Base-by-base conservation (phyloP, 305 asterid genomes). In the Fraxinus nigra region DNA sequence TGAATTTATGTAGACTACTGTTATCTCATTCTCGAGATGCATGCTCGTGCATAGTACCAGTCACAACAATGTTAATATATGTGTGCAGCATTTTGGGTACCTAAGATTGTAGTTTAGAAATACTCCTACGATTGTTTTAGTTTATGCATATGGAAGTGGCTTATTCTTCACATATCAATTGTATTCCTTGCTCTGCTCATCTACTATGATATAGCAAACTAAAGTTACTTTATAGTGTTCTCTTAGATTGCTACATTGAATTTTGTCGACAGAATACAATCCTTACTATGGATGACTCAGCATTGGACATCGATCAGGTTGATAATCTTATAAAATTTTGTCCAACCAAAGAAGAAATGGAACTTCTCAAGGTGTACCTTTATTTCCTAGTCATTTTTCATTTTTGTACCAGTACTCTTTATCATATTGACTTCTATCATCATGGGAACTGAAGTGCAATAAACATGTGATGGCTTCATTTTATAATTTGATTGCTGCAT, bases 311-410 rank as follows among this genome's bases (percentile, higher is more conserved):
- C 37, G 98, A 95, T 87, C 98, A 93, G 87, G 95, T 95, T 56
- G 98, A 93, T 76, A 95, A 92, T 86, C 92, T 95, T 77, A 92
- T 95, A 79, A 93, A 93, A 80, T 95, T 92, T 88, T 93, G 97
- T 87, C 98, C 98, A 79, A 90, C 96, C 85, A 93, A 92, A 87
- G 97, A 93, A 81, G 98, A 95, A 84, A 90, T 88, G 54, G 97
- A 91, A 78, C 90, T 90, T 85, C 94, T 95, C 83, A 91, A 87
- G 97, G 98, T 92, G 82, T 84, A 26, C 72, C 78, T 76, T 65
- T 78, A 38, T 75, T 32, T 7, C 78, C 67, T 67, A 61, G 33
- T 75, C 77, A 59, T 38, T 13, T 38, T 20, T 81, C 72, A 78
- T 18, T 75, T 65, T 46, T 7, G 3, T 30, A 43, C 70, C 38